Evolutionary conservation across 202 grass and related monocot species (phyloP).

Genomic region (Alloteropsis angusta): DNA sequence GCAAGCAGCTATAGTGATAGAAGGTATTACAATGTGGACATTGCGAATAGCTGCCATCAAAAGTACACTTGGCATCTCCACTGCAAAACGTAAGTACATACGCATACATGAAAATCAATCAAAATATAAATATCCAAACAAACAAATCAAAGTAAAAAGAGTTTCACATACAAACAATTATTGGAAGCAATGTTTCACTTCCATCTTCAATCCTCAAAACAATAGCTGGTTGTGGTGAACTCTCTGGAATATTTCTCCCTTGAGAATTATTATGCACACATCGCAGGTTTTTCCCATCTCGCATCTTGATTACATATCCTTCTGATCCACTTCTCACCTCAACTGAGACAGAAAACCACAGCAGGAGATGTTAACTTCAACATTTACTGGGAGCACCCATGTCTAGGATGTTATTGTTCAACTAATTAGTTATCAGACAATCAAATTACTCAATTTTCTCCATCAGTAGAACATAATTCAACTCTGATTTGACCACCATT

Average conservation of each 20-base stretch:
- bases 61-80: constrained; percentile 80
- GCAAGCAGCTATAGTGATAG: not conserved
- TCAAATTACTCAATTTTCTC: not conserved
- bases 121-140: not conserved
- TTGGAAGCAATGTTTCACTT: constrained; percentile 83
- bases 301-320: constrained; percentile 89
- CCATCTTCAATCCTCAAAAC: constrained; percentile 95
- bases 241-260: constrained; percentile 70
- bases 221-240: constrained; percentile 78
- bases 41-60: constrained; percentile 94
- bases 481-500: not conserved
- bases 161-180: constrained; percentile 79
- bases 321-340: constrained; percentile 77
- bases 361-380: not conserved
- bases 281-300: constrained; percentile 67
- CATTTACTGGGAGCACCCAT: not conserved
- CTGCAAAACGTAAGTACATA: constrained; percentile 28
- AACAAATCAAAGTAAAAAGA: constrained; percentile 19
- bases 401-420: not conserved
- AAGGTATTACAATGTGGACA: constrained; percentile 80
- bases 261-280: constrained; percentile 75
- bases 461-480: not conserved
- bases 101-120: constrained; percentile 4
- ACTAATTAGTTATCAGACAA: not conserved
- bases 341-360: constrained; percentile 36